Base-by-base conservation (phyloP, 805 yeast genomes). In the Saturnispora hagleri region DNA sequence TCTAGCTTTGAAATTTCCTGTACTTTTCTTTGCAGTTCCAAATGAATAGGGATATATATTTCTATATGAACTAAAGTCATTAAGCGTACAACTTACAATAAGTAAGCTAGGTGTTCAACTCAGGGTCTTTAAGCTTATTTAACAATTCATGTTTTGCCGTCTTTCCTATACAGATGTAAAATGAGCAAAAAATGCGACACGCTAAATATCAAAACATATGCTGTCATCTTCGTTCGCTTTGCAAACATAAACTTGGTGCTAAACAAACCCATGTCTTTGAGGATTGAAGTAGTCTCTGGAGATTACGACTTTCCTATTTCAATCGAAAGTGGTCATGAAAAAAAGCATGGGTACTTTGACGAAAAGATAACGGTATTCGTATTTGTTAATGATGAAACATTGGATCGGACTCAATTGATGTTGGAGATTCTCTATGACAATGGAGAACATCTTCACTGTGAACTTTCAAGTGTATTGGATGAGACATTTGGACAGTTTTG, bases 271-370 rank as follows among this genome's bases (percentile, higher is more conserved):
- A 38, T 47, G 50, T 22, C 41, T n/a, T 47, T 47, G 18, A 22
- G 15, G 9, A 40, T 47, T 24, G 7, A 47, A 8, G 45, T 47
- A 13, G 50, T 40, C 5, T 47, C 50, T 3, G 50, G 45, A 18
- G 27, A 22, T 33, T 15, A 12, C 8, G 45, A 47, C 28, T 12
- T 20, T 4, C 24, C 26, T 8, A 12, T 26, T 36, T 18, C 2
- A 12, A 12, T 8, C 5, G 31, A 35, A 31, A 6, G 27, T 55
- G 69, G 76, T 31, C 66, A 66, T 5, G 67, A 65, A 24, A 76
- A 79, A 53, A 66, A 74, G 47, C 18, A 55, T 26, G 62, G 52
- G 6, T 59, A 53, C 28, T 58, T 60, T 46, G 62, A 60, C 43
- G 62, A 60, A 38, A n/a, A 17, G 2, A 3, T 59, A 15, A 33